Evolutionary conservation across 345 rosid species (phyloP), one percentile per base, ranked within the genome.

Genomic region (Cardamine resedifolia): DNA sequence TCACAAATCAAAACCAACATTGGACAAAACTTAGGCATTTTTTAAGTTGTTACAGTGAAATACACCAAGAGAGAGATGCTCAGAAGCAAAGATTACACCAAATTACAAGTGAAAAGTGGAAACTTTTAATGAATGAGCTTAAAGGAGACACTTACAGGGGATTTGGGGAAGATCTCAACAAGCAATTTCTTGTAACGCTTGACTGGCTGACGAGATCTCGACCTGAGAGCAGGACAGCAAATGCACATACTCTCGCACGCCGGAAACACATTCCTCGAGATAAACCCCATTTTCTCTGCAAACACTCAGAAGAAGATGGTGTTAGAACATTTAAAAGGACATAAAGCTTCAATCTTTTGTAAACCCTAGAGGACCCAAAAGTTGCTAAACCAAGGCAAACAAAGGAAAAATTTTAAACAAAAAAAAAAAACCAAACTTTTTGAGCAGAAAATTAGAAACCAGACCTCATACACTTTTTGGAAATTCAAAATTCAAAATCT

Each of bases 191-290:
- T 95, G 81, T 95, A 95, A 38, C 98, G 91, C 82, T 95, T 95
- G 20, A 95, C 99, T 2, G 99, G 98, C 78, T 95, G 98, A 24
- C 96, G 85, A 76, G 99, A 95, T 85, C 98, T 88, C 16, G 99
- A 86, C 84, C 98, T 87, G 84, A 91, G 80, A 72, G 99, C 96
- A 72, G 99, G 99, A 81, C 98, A 95, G 72, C 99, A 91, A 4
- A 91, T 85, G 69, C 98, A 95, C 92, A 95, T 88, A 83, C 86
- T 90, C 85, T 80, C 99, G 53, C 98, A 95, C 18, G 98, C 98
- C 48, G 99, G 99, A 72, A 91, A 88, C 65, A 95, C 74, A 71
- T 87, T 90, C 84, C 97, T 81, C 20, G 99, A 95, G 77, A 95
- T 85, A 76, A 87, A 57, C 48, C 99, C 98, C 99, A 95, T 95